Evolutionary conservation across 1,284 basidiomycete species (phyloP), one percentile per base, ranked within the genome.

Genomic region (Anthracocystis panici-leucophaei): DNA sequence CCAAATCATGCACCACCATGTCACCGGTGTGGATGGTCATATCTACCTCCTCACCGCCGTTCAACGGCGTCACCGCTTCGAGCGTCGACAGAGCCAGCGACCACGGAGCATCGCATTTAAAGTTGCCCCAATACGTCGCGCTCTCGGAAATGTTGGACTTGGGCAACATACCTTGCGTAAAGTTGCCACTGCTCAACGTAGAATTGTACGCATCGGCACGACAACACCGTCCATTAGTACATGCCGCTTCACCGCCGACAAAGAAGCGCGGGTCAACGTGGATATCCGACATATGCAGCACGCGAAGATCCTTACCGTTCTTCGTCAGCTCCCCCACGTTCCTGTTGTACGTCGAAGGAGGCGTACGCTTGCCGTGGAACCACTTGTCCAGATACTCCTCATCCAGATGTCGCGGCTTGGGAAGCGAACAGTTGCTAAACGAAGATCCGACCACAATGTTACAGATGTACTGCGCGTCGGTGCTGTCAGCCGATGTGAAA

Each of bases 191-290:
- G 10, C 89, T 90, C 63, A 89, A 90, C 3, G 83, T 71, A 0
- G 77, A 72, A 77, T 91, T 91, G 81, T 87, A 87, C 52, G 87
- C 88, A 75, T 89, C 89, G 27, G 86, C 83, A 38, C 92, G 88
- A 80, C 92, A 93, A 85, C 92, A 93, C 5, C 90, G 85, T n/a
- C 89, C 89, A n/a, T 87, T 88, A 25, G 89, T 90, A 81, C 92
- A 93, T 78, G 91, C 90, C 11, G 89, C 91, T 84, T 93, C 92
- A 6, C 91, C 87, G 18, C 91, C 91, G 38, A 89, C 92, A 12
- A 91, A 88, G 82, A 90, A 93, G 33, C 91, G 91, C 89, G 92
- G 90, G 81, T 93, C 92, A 56, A 93, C 86, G 84, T 93, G 92
- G 65, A 92, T 87, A 79, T 93, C 92, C 0, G 91, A 92, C 16